phyloP scores from a whole-genome alignment of 306 rosid genomes.

The Oxytropis ochrocephala region DNA sequence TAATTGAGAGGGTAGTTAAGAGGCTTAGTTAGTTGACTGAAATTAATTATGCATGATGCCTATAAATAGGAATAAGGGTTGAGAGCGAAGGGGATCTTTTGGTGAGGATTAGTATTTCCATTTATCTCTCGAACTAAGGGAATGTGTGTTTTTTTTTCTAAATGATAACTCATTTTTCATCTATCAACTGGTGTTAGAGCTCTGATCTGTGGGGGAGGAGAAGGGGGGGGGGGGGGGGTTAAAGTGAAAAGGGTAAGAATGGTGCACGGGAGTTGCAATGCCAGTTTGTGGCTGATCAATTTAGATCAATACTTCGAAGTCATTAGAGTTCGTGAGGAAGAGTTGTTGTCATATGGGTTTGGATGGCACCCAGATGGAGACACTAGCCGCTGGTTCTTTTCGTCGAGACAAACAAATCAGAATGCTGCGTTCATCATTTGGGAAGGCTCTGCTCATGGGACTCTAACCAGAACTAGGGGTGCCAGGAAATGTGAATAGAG shows the following conservation, averaged over 20 bases:
- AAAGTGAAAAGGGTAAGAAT: neutral
- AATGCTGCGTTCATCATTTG: neutral
- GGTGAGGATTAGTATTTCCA: too few species aligned
- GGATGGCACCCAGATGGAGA: neutral
- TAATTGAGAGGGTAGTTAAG: too few species aligned
- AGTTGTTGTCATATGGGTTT: neutral
- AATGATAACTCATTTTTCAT: neutral
- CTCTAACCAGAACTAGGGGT: neutral
- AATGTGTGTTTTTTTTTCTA: too few species aligned
- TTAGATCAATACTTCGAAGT: neutral
- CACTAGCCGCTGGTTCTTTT: neutral
- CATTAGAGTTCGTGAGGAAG: neutral
- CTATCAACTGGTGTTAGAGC: neutral
- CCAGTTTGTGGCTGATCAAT: neutral
- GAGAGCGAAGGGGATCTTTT: too few species aligned
- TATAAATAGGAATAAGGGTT: too few species aligned
- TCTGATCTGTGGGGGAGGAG: neutral
- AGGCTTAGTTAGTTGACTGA: too few species aligned
- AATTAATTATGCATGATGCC: too few species aligned
- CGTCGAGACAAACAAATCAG: neutral
- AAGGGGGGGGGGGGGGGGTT: neutral
- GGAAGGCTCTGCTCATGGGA: neutral
- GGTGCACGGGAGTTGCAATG: neutral
- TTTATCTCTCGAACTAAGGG: too few species aligned
- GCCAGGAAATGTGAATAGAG: neutral